These are phyloP conservation scores for Aspergillus taichungensis DNA, from an alignment of 495 filamentous ascomycete species.

Conservation along the genomic window DNA sequence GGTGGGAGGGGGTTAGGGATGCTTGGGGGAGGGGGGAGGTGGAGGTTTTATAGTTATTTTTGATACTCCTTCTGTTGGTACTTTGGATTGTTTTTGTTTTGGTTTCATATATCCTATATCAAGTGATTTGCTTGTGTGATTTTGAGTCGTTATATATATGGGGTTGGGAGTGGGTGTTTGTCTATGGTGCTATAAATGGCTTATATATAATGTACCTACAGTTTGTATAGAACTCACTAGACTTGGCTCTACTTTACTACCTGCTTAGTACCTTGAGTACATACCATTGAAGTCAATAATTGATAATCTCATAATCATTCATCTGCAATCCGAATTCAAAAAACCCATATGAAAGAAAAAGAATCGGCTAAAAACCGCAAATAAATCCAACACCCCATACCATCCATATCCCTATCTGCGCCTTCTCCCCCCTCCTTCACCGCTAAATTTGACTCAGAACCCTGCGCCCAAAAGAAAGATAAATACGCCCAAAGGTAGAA, in stretches of 20 bases:
- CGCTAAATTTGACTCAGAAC: slow-evolving; percentile 18
- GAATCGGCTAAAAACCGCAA: neutral
- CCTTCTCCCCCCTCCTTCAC: slow-evolving; percentile 5
- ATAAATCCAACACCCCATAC: neutral
- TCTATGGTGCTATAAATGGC: too few relatives aligned
- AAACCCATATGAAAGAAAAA: neutral
- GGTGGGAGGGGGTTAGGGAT: slow-evolving; percentile 74
- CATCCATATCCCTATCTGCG: slow-evolving; percentile 3
- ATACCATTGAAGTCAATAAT: too few relatives aligned
- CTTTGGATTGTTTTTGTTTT: neutral
- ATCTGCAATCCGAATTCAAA: too few relatives aligned
- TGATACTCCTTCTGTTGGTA: neutral
- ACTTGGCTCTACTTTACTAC: too few relatives aligned
- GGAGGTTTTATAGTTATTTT: slow-evolving; percentile 61
- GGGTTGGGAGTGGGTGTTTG: neutral
- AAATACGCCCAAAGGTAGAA: neutral
- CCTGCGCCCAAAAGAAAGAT: neutral
- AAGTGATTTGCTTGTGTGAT: too few relatives aligned
- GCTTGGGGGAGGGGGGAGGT: slow-evolving; percentile 65
- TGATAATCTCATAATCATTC: too few relatives aligned
- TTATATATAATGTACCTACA: too few relatives aligned
- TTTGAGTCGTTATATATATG: neutral
- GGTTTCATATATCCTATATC: neutral
- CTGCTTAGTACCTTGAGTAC: too few relatives aligned
- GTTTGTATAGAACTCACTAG: too few relatives aligned